Evolutionary conservation across 129 eudicot genomes (phyloP).

Genomic region (Ambrosia artemisiifolia): DNA sequence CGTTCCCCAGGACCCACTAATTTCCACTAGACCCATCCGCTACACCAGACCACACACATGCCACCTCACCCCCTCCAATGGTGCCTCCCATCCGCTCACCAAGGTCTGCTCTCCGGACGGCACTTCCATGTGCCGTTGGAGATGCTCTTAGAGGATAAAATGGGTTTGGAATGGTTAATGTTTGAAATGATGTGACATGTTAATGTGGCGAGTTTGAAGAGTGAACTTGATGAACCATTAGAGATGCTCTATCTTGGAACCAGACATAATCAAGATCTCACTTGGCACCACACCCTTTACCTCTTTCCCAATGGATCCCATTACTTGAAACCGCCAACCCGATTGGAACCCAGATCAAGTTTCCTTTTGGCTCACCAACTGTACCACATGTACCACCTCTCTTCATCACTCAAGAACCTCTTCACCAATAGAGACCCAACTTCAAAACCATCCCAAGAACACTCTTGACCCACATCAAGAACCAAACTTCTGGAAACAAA

Average conservation of each 20-base stretch:
- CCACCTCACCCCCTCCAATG: too few species aligned
- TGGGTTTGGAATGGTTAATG: too few species aligned
- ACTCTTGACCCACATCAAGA: constrained; percentile 57
- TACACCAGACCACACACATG: too few species aligned
- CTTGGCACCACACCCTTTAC: constrained; percentile 63
- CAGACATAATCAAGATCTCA: constrained; percentile 80
- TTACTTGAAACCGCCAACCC: constrained; percentile 91
- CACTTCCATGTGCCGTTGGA: too few species aligned
- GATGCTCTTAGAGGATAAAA: too few species aligned
- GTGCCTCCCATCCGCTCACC: too few species aligned
- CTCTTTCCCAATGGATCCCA: constrained; percentile 89
- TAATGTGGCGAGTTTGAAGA: too few species aligned
- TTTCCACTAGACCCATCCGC: too few species aligned
- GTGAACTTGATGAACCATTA: too few species aligned
- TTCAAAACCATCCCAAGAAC: constrained; percentile 73
- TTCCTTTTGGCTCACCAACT: constrained; percentile 51
- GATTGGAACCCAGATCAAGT: constrained; percentile 43
- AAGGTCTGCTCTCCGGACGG: too few species aligned
- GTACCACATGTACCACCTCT: constrained; percentile 98
- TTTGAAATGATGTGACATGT: too few species aligned
- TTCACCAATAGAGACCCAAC: constrained; percentile 89
- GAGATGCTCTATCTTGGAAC: constrained; percentile 60
- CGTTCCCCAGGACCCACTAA: too few species aligned
- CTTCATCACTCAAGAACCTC: constrained; percentile 80
- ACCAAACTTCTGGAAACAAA: constrained; percentile 63